Evolutionary conservation across 2,329 filamentous ascomycete genomes (phyloP).

Genomic region (Fusarium sambucinum): DNA sequence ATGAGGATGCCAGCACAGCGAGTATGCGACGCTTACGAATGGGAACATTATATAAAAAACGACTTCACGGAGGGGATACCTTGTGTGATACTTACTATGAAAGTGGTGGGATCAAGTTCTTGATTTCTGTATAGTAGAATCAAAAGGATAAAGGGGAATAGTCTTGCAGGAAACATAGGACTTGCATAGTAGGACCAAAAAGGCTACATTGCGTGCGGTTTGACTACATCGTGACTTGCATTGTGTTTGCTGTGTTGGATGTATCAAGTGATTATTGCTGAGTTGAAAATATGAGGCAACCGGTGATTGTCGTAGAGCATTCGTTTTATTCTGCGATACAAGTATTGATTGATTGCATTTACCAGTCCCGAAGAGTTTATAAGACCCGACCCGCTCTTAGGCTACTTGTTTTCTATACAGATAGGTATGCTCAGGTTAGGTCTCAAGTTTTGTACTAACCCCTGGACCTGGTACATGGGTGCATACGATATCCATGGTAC

Average conservation of each 20-base stretch:
- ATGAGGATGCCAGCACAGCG: slow-evolving; percentile 22
- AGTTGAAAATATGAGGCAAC: neutral
- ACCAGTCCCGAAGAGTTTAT: neutral
- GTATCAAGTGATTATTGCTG: neutral
- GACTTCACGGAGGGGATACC: slow-evolving; percentile 8
- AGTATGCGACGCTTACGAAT: slow-evolving; percentile 38
- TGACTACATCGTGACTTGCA: neutral
- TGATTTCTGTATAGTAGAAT: slow-evolving; percentile 44
- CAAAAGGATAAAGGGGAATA: slow-evolving; percentile 20
- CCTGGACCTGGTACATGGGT: neutral
- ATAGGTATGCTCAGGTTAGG: neutral
- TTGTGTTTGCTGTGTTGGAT: neutral
- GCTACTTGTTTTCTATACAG: neutral
- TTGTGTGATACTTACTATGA: slow-evolving; percentile 29
- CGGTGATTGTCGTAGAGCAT: neutral
- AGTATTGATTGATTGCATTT: neutral
- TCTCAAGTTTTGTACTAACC: neutral
- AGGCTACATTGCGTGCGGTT: slow-evolving; percentile 19
- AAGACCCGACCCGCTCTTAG: neutral
- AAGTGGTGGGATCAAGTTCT: slow-evolving; percentile 11
- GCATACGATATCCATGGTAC: neutral
- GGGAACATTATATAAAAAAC: slow-evolving; percentile 32
- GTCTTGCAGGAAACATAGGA: slow-evolving; percentile 24
- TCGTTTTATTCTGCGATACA: too few species aligned
- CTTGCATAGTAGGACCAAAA: slow-evolving; percentile 32